These are phyloP conservation scores for Amylocystis lapponica DNA, from an alignment of 768 basidiomycete genomes.

Conservation along the genomic window DNA sequence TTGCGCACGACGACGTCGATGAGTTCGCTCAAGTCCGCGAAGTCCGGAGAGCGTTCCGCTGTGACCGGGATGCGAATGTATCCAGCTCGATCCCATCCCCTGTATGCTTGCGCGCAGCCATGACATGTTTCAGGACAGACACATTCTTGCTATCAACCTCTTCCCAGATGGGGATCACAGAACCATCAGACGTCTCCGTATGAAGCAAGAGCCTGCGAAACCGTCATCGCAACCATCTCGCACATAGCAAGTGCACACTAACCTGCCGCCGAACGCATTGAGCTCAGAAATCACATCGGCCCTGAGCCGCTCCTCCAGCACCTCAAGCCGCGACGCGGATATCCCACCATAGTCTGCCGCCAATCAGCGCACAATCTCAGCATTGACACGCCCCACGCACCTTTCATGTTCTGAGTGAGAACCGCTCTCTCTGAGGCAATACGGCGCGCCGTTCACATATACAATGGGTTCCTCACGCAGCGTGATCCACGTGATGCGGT, in stretches of 20 bases:
- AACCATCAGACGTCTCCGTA: slow-evolving; percentile 80
- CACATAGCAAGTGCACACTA: slow-evolving; percentile 7
- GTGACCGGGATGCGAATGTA: slow-evolving; percentile 92
- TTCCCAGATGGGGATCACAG: slow-evolving; percentile 94
- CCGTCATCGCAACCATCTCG: background rate
- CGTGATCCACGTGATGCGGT: slow-evolving; percentile 82
- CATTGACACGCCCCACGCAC: slow-evolving; percentile 26
- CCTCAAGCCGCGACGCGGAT: slow-evolving; percentile 81
- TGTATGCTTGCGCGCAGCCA: slow-evolving; percentile 49
- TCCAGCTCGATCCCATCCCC: slow-evolving; percentile 55
- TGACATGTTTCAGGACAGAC: slow-evolving; percentile 81
- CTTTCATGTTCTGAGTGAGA: slow-evolving; percentile 91
- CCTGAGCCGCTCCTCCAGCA: slow-evolving; percentile 83
- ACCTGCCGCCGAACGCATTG: slow-evolving; percentile 79
- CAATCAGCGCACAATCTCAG: background rate
- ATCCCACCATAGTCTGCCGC: slow-evolving; percentile 90
- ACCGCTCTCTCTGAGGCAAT: slow-evolving; percentile 83
- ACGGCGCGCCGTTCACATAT: slow-evolving; percentile 89
- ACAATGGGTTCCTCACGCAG: slow-evolving; percentile 90
- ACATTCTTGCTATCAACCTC: slow-evolving; percentile 70
- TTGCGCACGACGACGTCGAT: slow-evolving; percentile 74
- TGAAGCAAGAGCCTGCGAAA: slow-evolving; percentile 71
- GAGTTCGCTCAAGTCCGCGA: slow-evolving; percentile 66
- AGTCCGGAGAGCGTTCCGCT: slow-evolving; percentile 77
- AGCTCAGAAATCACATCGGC: slow-evolving; percentile 86